These are phyloP conservation scores for Colletotrichum paranaense DNA, from an alignment of 2,329 filamentous ascomycete genomes.

Conservation along the genomic window DNA sequence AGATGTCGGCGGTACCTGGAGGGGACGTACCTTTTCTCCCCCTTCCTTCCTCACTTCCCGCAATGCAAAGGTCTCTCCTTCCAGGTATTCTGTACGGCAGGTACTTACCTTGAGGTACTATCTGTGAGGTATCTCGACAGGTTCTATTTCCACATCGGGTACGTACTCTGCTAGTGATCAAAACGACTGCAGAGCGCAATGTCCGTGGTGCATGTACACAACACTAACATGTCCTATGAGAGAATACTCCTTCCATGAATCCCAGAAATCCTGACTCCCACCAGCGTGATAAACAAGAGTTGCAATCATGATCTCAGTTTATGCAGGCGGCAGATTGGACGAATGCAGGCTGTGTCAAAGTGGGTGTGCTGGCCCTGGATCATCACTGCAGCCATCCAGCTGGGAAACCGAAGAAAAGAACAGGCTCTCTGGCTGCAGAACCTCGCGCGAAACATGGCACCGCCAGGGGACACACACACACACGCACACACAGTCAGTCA, in stretches of 20 bases:
- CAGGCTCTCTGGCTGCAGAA: constrained; percentile 20
- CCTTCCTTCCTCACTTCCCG: background rate
- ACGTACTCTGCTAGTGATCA: background rate
- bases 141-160: background rate
- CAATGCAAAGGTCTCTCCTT: no score
- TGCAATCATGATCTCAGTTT: background rate
- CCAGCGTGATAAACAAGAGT: background rate
- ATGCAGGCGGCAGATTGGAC: constrained; percentile 17
- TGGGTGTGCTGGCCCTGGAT: background rate
- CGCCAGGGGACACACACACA: constrained; percentile 1
- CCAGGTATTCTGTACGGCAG: no score
- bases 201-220: background rate
- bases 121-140: background rate
- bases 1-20: constrained; percentile 22
- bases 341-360: background rate
- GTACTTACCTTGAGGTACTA: no score
- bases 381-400: background rate
- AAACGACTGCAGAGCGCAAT: constrained; percentile 2
- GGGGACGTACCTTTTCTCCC: background rate
- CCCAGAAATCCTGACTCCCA: background rate
- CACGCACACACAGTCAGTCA: background rate
- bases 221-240: background rate
- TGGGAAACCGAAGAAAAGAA: background rate
- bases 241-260: background rate
- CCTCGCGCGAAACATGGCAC: constrained; percentile 19